Conservation (phyloP, 495 filamentous ascomycete genomes). For the Astrothelium macrocarpum region DNA sequence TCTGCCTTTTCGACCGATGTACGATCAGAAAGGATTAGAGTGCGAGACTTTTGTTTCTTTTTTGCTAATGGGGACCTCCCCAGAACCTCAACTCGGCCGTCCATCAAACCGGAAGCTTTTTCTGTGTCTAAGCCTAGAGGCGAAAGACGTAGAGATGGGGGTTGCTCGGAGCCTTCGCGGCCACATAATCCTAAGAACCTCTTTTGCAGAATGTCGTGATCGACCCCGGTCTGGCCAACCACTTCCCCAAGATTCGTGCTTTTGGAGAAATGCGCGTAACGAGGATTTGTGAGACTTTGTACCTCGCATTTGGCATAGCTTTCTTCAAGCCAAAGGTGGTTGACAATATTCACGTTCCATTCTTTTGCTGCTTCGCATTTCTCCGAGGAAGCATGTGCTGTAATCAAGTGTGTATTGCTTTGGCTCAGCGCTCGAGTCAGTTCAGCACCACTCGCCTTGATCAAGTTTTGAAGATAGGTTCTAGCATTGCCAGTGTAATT, state of each 20-base stretch:
- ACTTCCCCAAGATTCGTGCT: slow-evolving; percentile 89
- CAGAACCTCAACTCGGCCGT: too few relatives aligned
- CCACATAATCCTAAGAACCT: not conserved
- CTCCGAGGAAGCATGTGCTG: slow-evolving; percentile 75
- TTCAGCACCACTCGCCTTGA: slow-evolving; percentile 68
- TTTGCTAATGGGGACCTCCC: slow-evolving; percentile 41
- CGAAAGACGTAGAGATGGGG: too few relatives aligned
- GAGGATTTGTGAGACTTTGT: slow-evolving; percentile 53
- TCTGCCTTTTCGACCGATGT: too few relatives aligned
- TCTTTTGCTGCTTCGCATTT: slow-evolving; percentile 86
- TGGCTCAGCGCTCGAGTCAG: slow-evolving; percentile 89
- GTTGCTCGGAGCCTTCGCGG: too few relatives aligned
- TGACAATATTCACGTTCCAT: slow-evolving; percentile 83
- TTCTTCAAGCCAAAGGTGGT: slow-evolving; percentile 96
- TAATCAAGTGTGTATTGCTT: slow-evolving; percentile 92
- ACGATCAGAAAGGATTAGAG: too few relatives aligned
- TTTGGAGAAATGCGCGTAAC: slow-evolving; percentile 73
- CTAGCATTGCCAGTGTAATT: slow-evolving; percentile 95
- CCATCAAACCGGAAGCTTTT: too few relatives aligned
- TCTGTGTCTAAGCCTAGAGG: too few relatives aligned
- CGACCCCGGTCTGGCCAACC: slow-evolving; percentile 71
- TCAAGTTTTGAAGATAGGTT: slow-evolving; percentile 85
- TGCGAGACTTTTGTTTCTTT: slow-evolving; percentile 19
- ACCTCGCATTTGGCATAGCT: slow-evolving; percentile 81
- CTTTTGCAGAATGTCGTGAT: slow-evolving; percentile 20